Evolutionary conservation across 371 early-diverging fungal species (phyloP), one percentile per base, ranked within the genome.

Genomic region (Apophysomyces trapeziformis): DNA sequence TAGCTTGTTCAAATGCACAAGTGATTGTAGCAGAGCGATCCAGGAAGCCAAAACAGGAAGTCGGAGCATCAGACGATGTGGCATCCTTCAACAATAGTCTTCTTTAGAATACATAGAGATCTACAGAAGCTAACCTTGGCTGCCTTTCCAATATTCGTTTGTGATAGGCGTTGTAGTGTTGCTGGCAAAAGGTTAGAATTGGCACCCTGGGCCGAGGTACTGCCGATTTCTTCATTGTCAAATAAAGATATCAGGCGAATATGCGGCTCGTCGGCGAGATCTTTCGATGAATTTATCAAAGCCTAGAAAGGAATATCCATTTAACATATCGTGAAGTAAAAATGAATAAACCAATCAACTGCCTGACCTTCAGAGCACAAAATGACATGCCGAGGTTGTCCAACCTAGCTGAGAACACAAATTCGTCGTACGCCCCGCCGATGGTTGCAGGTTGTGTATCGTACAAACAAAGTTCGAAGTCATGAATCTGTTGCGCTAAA

Each of bases 151-250:
- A 77, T 73, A 12, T 77, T 65, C 26, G 78, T 77, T 4, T 68
- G 70, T 12, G 70, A 18, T 8, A 90, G 68, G 47, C 93, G 82
- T 63, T 86, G 85, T 65, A 94, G 63, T 14, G 90, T 84, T 35
- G 84, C 65, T 58, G 91, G 94, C 41, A 96, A 76, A 67, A 96
- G 75, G 64, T 90, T 89, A 7, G 95, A 95, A 74, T 92, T 91
- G 38, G 99, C 99, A 37, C 99, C 99, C 64, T 94, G 89, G 8
- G 95, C 95, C 26, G 95, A 89, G 11, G 78, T 83, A 41, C 95
- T 95, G 13, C 99, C 99, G 57, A 97, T 89, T 73, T 98, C 99
- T 80, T 98, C 99, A 82, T 97, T 95, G 77, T 97, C 99, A 74
- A 97, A 98, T 36, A 96, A 84, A 14, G 93, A 85, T 35, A 96